These are phyloP conservation scores for Chenopodium berlandieri DNA, from an alignment of 148 eudicot species.

Conservation along the genomic window DNA sequence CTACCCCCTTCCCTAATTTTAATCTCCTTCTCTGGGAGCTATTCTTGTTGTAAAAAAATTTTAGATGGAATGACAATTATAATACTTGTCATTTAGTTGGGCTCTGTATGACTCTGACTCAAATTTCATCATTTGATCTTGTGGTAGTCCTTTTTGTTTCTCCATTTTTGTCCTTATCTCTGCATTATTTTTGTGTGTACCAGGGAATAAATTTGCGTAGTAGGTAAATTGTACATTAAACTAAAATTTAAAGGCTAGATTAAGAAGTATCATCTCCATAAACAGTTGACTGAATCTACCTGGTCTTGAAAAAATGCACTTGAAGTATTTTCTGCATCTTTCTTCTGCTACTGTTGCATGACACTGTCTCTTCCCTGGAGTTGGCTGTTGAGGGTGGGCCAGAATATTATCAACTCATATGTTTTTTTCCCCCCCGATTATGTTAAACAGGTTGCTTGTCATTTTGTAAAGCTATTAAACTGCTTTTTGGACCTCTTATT, in stretches of 20 bases:
- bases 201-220: neutral
- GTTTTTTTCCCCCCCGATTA: neutral
- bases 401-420: too few relatives aligned
- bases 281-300: neutral
- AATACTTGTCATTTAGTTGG: neutral
- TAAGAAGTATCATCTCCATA: neutral
- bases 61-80: neutral
- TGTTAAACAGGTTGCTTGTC: neutral
- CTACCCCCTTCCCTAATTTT: neutral
- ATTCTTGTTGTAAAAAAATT: too few relatives aligned
- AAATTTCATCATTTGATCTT: neutral
- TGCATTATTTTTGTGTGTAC: neutral
- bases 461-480: neutral
- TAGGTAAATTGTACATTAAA: neutral
- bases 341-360: too few relatives aligned
- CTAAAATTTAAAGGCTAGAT: neutral
- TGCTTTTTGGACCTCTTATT: neutral
- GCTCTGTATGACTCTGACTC: neutral
- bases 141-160: neutral
- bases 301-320: neutral
- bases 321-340: neutral
- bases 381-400: too few relatives aligned
- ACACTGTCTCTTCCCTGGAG: too few relatives aligned
- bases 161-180: neutral
- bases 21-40: too few relatives aligned